These are phyloP conservation scores for Ascosphaera apis DNA, from an alignment of 2,329 filamentous ascomycete species.

Conservation along the genomic window DNA sequence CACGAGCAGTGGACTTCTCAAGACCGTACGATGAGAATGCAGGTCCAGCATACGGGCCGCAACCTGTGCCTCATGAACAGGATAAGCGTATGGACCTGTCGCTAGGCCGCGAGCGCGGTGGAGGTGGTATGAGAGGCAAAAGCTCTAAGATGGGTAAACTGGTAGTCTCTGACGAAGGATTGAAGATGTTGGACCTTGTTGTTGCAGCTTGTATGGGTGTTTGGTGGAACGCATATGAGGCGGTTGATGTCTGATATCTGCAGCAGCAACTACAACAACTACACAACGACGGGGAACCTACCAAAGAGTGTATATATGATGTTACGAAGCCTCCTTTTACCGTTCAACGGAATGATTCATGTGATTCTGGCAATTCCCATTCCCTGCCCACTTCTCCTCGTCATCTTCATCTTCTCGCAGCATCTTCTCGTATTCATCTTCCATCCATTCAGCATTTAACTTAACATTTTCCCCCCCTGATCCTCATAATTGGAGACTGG, in stretches of 20 bases:
- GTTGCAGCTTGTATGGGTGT: constrained; percentile 79
- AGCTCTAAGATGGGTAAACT: constrained; percentile 85
- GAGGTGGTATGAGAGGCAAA: constrained; percentile 65
- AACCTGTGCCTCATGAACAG: constrained; percentile 8
- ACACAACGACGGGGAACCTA: too few relatives aligned
- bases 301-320: too few relatives aligned
- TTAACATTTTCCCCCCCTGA: too few relatives aligned
- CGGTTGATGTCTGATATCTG: neutral
- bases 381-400: too few relatives aligned
- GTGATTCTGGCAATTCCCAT: too few relatives aligned
- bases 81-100: constrained; percentile 39
- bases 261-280: too few relatives aligned
- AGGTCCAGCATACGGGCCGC: constrained; percentile 4
- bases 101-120: constrained; percentile 60
- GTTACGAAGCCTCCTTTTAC: too few relatives aligned
- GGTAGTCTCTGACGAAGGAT: constrained; percentile 66
- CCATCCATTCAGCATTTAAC: too few relatives aligned
- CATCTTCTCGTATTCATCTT: too few relatives aligned
- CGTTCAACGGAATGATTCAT: too few relatives aligned
- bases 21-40: neutral
- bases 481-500: too few relatives aligned
- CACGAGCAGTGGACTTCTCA: neutral
- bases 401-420: too few relatives aligned
- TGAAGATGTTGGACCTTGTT: constrained; percentile 87
- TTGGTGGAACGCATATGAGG: constrained; percentile 68